phyloP scores from a whole-genome alignment of 2,329 filamentous ascomycete genomes.

The Stagonosporopsis rhizophila region DNA sequence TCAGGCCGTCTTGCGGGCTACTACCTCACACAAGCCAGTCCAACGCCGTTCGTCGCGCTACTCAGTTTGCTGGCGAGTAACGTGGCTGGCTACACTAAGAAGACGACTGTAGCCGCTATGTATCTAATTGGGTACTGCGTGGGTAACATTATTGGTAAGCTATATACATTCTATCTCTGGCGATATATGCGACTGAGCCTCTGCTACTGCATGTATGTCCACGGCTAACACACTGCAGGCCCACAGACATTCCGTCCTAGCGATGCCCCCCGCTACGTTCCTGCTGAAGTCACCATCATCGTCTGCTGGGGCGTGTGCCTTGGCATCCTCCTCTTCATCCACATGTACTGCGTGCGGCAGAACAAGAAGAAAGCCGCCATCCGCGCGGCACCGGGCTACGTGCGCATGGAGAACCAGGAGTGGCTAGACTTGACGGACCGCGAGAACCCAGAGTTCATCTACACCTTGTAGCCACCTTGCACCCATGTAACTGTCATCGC shows the following conservation, averaged over 20 bases:
- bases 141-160: slow-evolving; percentile 49
- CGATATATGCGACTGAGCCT: too few species aligned
- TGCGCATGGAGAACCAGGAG: slow-evolving; percentile 70
- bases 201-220: background rate
- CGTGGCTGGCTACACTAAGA: slow-evolving; percentile 65
- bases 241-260: slow-evolving; percentile 41
- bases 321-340: slow-evolving; percentile 66
- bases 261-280: slow-evolving; percentile 61
- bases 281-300: slow-evolving; percentile 69
- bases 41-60: slow-evolving; percentile 69
- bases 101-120: slow-evolving; percentile 64
- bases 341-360: slow-evolving; percentile 65
- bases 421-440: slow-evolving; percentile 71
- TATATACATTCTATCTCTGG: too few species aligned
- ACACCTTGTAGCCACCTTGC: slow-evolving; percentile 54
- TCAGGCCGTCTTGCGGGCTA: slow-evolving; percentile 68
- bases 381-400: slow-evolving; percentile 63
- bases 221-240: slow-evolving; percentile 47
- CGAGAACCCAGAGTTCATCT: slow-evolving; percentile 70
- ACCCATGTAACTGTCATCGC: background rate
- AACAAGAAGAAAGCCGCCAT: slow-evolving; percentile 66
- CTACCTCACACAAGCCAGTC: slow-evolving; percentile 67
- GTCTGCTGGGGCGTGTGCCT: slow-evolving; percentile 64
- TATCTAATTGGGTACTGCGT: slow-evolving; percentile 53
- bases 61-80: slow-evolving; percentile 70